A percentile compares a stretch with the other conserved stretches of the same genome.
phyloP scores from a whole-genome alignment of 805 yeast genomes.

The Hanseniaspora taiwanica region DNA sequence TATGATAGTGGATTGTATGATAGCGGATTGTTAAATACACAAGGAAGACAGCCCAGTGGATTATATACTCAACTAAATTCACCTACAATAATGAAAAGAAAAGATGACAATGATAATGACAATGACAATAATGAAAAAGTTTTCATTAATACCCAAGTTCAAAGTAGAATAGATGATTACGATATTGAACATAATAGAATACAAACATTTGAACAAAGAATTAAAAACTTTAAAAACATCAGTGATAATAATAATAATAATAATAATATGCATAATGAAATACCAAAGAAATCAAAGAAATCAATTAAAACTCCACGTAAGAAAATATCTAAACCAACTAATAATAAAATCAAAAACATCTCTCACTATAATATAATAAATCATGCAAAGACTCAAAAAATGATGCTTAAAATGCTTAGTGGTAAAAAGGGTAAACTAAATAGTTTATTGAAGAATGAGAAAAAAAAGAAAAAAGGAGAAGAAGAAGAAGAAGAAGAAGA shows the following conservation, averaged over 20 bases:
- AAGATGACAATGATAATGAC: not conserved
- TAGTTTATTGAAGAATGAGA: constrained; percentile 16
- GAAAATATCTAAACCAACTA: not conserved
- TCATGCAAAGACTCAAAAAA: constrained; percentile 1
- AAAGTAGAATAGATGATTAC: constrained; percentile 18
- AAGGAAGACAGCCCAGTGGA: constrained; percentile 1
- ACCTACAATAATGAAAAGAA: not conserved
- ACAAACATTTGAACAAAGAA: not conserved
- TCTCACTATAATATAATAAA: not conserved
- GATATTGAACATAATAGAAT: constrained; percentile 9
- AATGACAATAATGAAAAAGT: constrained; percentile 5
- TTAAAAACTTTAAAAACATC: no score
- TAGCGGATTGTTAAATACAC: constrained; percentile 1
- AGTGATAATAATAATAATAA: not conserved
- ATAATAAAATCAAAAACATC: not conserved
- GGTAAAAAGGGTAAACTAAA: constrained; percentile 21
- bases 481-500: not conserved
- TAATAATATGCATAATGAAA: not conserved
- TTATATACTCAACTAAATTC: not conserved
- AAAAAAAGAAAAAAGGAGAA: not conserved
- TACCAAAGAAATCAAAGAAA: not conserved
- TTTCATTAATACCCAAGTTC: constrained; percentile 21
- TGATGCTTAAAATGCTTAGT: constrained; percentile 13
- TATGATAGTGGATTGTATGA: constrained; percentile 1
- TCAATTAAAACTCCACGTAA: not conserved